A percentile compares a stretch with the other conserved stretches of the same genome.
Conservation (phyloP, 2,329 filamentous ascomycete species). For the Colletotrichum higginsianum region DNA sequence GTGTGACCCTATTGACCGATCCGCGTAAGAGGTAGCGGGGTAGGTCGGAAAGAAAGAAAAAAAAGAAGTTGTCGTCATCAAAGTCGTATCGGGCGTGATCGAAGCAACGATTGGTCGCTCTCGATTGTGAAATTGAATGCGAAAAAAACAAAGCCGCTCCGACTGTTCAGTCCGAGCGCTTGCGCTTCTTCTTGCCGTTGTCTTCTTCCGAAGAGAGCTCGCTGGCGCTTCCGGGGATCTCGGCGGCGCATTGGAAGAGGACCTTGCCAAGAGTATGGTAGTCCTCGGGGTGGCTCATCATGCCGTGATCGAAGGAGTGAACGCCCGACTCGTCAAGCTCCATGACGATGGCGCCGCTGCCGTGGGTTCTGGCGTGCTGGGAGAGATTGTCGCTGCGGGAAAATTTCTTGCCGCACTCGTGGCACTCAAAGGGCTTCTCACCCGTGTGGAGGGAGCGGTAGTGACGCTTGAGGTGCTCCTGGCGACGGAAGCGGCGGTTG, state of each 20-base stretch:
- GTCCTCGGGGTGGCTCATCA: conserved; percentile 67
- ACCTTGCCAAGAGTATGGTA: conserved; percentile 80
- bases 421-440: conserved; percentile 98
- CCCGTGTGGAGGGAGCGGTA: conserved; percentile 98
- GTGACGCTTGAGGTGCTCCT: conserved; percentile 98
- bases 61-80: conserved; percentile 43
- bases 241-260: conserved; percentile 85
- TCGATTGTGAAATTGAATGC: conserved; percentile 37
- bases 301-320: conserved; percentile 58
- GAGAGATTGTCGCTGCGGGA: conserved; percentile 97
- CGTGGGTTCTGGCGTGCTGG: conserved; percentile 95
- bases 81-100: conserved; percentile 52
- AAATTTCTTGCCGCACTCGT: conserved; percentile 99
- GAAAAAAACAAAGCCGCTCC: conserved; percentile 36
- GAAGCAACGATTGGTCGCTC: conserved; percentile 41
- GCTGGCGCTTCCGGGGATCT: conserved; percentile 76
- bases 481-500: conserved; percentile 96
- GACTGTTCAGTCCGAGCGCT: conserved; percentile 75
- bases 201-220: conserved; percentile 71
- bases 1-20: conserved; percentile 50
- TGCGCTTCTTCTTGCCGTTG: conserved; percentile 79
- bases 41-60: conserved; percentile 37
- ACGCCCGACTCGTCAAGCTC: conserved; percentile 81
- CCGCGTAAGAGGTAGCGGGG: conserved; percentile 46
- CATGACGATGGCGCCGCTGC: conserved; percentile 91